A percentile compares a stretch with the other conserved stretches of the same genome.
These are phyloP conservation scores for Cryptosporidium sp. DNA, from an alignment of 169 alveolate species.

Conservation along the genomic window DNA sequence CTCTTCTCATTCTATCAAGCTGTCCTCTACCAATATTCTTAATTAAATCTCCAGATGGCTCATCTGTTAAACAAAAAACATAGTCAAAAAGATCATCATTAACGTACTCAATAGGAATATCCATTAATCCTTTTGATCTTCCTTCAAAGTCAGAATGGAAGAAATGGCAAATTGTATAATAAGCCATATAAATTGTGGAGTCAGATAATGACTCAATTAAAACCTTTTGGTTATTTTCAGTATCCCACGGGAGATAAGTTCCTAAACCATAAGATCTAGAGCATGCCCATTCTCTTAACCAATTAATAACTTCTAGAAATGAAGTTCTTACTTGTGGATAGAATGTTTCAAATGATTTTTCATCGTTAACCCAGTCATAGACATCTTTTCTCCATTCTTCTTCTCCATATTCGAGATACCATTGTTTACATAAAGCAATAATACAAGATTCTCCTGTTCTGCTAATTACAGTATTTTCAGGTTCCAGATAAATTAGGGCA, in stretches of 20 bases:
- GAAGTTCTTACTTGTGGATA: conserved; percentile 78
- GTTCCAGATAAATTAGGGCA: conserved; percentile 94
- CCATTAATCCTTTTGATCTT: conserved; percentile 86
- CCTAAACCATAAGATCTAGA: conserved; percentile 99
- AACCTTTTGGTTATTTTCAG: conserved; percentile 84
- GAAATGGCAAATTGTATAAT: conserved; percentile 97
- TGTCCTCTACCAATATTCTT: conserved; percentile 80
- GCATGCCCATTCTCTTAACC: conserved; percentile 94
- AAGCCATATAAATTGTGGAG: conserved; percentile 99
- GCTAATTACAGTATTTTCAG: conserved; percentile 95
- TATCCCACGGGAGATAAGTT: conserved; percentile 95
- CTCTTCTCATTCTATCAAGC: conserved; percentile 88
- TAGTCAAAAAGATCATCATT: conserved; percentile 96
- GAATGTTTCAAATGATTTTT: conserved; percentile 76
- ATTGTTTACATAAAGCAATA: conserved; percentile 95
- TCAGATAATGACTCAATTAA: conserved; percentile 98
- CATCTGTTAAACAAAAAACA: conserved; percentile 88
- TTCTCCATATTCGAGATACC: conserved; percentile 98
- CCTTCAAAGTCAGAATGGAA: conserved; percentile 94
- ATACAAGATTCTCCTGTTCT: conserved; percentile 97
- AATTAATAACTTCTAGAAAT: conserved; percentile 78
- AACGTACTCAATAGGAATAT: conserved; percentile 89
- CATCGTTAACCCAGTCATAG: conserved; percentile 86
- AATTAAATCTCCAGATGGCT: conserved; percentile 83
- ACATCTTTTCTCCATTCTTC: conserved; percentile 94